These are phyloP conservation scores for Arxiozyma slooffiae DNA, from an alignment of 1,139 yeast genomes.

Conservation along the genomic window DNA sequence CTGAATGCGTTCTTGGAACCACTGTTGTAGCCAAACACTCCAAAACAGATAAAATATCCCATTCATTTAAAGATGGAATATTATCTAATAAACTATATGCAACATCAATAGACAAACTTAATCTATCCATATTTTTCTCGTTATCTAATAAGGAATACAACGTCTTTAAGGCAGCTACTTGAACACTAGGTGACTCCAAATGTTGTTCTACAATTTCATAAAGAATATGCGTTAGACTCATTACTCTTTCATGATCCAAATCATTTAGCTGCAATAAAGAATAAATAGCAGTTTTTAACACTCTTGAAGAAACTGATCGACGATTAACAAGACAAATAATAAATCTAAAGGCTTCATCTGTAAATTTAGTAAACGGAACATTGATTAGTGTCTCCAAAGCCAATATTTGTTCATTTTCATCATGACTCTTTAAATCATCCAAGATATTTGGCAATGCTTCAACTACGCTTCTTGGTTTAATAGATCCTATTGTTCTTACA, in stretches of 20 bases:
- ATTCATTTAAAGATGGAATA: constrained; percentile 41
- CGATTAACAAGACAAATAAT: constrained; percentile 38
- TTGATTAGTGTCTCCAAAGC: constrained; percentile 59
- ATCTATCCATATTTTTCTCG: constrained; percentile 28
- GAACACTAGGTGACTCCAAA: constrained; percentile 53
- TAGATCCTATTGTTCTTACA: constrained; percentile 49
- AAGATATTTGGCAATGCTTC: constrained; percentile 49
- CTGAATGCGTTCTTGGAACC: constrained; percentile 59
- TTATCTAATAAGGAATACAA: constrained; percentile 57
- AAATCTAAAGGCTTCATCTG: constrained; percentile 37
- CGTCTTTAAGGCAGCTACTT: constrained; percentile 65
- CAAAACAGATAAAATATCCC: constrained; percentile 70
- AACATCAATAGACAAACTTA: constrained; percentile 16
- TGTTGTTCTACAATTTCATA: constrained; percentile 49
- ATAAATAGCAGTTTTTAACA: constrained; percentile 61
- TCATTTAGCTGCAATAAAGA: constrained; percentile 63
- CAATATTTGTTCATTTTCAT: constrained; percentile 40
- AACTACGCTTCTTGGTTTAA: constrained; percentile 46
- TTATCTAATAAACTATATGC: constrained; percentile 19
- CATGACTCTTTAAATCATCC: constrained; percentile 40
- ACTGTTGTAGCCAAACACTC: constrained; percentile 53
- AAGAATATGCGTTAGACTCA: constrained; percentile 40
- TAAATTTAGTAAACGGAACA: constrained; percentile 45
- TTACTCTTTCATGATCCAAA: constrained; percentile 36
- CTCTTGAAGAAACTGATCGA: constrained; percentile 40